Evolutionary conservation across 2,329 filamentous ascomycete species (phyloP).

Genomic region (Paracamarosporium sp.): DNA sequence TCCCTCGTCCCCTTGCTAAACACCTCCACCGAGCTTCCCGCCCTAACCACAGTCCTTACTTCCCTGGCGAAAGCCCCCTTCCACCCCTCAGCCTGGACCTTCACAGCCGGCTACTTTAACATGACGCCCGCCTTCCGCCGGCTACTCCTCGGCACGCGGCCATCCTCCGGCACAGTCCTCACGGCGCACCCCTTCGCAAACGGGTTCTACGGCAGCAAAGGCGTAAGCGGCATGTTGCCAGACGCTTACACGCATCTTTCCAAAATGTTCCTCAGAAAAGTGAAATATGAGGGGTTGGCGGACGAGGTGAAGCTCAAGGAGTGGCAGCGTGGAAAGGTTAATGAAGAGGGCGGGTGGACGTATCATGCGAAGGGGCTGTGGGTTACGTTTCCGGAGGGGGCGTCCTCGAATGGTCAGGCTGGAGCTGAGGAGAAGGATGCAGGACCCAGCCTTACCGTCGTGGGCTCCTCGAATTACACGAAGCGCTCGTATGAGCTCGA

Average conservation of each 20-base stretch:
- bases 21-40: constrained; percentile 86
- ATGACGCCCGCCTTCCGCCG: constrained; percentile 84
- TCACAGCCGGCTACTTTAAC: constrained; percentile 98
- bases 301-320: constrained; percentile 77
- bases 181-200: constrained; percentile 94
- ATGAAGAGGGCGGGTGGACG: constrained; percentile 86
- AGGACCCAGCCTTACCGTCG: constrained; percentile 77
- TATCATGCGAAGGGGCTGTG: constrained; percentile 98
- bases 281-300: constrained; percentile 59
- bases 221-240: constrained; percentile 88
- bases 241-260: constrained; percentile 91
- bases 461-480: constrained; percentile 96
- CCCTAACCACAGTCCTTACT: constrained; percentile 75
- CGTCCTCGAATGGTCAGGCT: background rate
- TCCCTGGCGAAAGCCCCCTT: constrained; percentile 72
- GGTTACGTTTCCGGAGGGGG: constrained; percentile 70
- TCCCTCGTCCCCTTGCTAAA: constrained; percentile 90
- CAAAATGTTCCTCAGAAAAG: constrained; percentile 75
- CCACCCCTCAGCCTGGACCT: constrained; percentile 82
- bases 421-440: constrained; percentile 62
- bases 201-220: constrained; percentile 88
- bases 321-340: constrained; percentile 84
- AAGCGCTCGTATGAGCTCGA: constrained; percentile 92
- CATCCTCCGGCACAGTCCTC: constrained; percentile 77
- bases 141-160: constrained; percentile 77